Percentiles rank a stretch among this genome's conserved stretches.
phyloP scores from a whole-genome alignment of 768 basidiomycete genomes.

The Amanita exitialis region DNA sequence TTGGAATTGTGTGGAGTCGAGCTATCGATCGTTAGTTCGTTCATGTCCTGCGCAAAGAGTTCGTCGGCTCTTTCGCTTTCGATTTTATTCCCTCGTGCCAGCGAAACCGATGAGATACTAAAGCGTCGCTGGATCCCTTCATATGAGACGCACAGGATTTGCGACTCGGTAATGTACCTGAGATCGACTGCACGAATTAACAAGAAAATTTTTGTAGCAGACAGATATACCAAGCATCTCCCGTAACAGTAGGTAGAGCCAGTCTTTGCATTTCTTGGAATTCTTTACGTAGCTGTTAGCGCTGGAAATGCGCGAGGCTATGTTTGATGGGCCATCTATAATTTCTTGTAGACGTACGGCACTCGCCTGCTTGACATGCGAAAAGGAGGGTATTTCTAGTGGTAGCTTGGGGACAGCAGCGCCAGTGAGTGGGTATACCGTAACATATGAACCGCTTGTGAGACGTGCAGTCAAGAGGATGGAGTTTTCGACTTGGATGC shows the following conservation, averaged over 20 bases:
- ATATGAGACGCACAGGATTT: constrained; percentile 53
- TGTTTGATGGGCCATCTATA: constrained; percentile 10
- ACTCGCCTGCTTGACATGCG: constrained; percentile 38
- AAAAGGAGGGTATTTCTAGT: constrained; percentile 40
- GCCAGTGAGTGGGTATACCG: constrained; percentile 38
- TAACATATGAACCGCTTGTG: constrained; percentile 34
- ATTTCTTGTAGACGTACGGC: constrained; percentile 45
- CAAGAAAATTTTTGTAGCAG: constrained; percentile 7
- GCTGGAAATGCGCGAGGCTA: constrained; percentile 1
- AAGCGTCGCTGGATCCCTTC: constrained; percentile 55
- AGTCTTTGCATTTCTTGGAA: constrained; percentile 38
- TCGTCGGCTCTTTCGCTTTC: not conserved
- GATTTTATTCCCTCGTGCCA: constrained; percentile 6
- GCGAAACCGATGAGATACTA: constrained; percentile 35
- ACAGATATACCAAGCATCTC: constrained; percentile 53
- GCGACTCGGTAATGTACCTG: constrained; percentile 53
- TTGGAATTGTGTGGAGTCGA: not conserved
- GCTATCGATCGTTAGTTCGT: not conserved
- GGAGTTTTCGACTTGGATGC: constrained; percentile 43
- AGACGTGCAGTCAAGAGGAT: constrained; percentile 54
- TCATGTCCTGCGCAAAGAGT: not conserved
- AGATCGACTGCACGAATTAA: constrained; percentile 46
- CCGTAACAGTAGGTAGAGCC: constrained; percentile 57
- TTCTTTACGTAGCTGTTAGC: constrained; percentile 11
- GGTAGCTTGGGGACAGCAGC: constrained; percentile 23